Evolutionary conservation across 805 yeast species (phyloP), one percentile per base, ranked within the genome.

Genomic region (Kurtzmaniella fragi): DNA sequence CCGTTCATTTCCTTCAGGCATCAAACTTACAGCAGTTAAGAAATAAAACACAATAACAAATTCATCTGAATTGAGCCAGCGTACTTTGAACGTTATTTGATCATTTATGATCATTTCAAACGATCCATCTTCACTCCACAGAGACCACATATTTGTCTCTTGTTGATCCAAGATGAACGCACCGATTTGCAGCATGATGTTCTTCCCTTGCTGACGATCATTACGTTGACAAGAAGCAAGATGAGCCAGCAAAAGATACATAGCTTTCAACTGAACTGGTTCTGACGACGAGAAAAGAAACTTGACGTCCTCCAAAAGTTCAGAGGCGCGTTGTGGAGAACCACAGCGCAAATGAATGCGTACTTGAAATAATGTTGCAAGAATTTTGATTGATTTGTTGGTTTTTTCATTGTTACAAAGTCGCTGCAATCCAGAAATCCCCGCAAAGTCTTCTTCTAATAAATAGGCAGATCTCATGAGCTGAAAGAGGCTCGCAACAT

Each of bases 11-110:
- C 67, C 52, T 30, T 64, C 70, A 12, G 51, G 49, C 15, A 71
- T 43, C 26, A 65, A 61, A 5, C 62, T 50, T 5, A 73, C 49
- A 2, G 74, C 78, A 28, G 69, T 61, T n/a, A 66, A 48, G 32
- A 70, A 63, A 45, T 70, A 71, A 16, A 70, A 56, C 32, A 62
- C 39, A 15, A 69, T 56, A 7, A 63, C 60, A 48, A 68, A 70
- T 40, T 73, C 77, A 31, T 63, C 67, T 4, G 69, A 57, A 11
- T 62, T 57, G 10, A 73, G 39, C 77, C 79, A 74, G 14, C 51
- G 49, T 2, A 70, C 46, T 16, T 55, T 61, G 47, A 43, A 67
- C 13, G 37, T 35, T 33, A 14, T 16, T 25, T 8, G 34, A 29
- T 7, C 17, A 11, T 3, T 32, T 29, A 11, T 33, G 8, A 3